Conservation (phyloP, 768 basidiomycete species). For the Fibroporia radiculosa region DNA sequence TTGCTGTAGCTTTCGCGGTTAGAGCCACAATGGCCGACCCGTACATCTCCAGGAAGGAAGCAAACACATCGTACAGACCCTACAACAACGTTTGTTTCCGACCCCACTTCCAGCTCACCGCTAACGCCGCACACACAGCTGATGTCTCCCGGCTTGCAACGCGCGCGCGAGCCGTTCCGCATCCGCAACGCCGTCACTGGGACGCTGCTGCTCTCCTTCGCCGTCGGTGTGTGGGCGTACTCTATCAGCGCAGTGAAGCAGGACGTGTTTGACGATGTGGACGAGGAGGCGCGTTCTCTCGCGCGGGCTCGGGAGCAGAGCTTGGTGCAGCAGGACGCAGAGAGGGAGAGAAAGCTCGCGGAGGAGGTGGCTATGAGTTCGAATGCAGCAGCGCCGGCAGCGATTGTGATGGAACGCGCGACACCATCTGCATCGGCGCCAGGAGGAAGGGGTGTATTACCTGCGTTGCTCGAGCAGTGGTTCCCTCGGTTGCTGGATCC, state of each 20-base stretch:
- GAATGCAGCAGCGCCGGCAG: conserved; percentile 3
- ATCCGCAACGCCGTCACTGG: conserved; percentile 77
- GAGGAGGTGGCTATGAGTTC: conserved; percentile 16
- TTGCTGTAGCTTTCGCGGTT: not conserved
- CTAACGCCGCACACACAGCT: conserved; percentile 33
- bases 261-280: conserved; percentile 84
- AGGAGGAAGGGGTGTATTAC: conserved; percentile 36
- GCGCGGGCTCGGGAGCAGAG: conserved; percentile 24
- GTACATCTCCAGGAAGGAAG: conserved; percentile 28
- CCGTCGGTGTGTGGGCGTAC: conserved; percentile 80
- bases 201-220: conserved; percentile 60
- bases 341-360: conserved; percentile 23
- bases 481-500: conserved; percentile 55
- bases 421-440: not conserved
- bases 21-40: conserved; percentile 24
- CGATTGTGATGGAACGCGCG: not conserved
- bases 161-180: conserved; percentile 82
- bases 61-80: conserved; percentile 30
- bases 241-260: conserved; percentile 93
- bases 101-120: not conserved
- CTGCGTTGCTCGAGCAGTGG: conserved; percentile 31
- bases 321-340: conserved; percentile 24
- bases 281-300: conserved; percentile 64
- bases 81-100: conserved; percentile 26
- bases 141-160: conserved; percentile 82